Conservation (phyloP, 495 filamentous ascomycete genomes). For the Viridothelium virens region DNA sequence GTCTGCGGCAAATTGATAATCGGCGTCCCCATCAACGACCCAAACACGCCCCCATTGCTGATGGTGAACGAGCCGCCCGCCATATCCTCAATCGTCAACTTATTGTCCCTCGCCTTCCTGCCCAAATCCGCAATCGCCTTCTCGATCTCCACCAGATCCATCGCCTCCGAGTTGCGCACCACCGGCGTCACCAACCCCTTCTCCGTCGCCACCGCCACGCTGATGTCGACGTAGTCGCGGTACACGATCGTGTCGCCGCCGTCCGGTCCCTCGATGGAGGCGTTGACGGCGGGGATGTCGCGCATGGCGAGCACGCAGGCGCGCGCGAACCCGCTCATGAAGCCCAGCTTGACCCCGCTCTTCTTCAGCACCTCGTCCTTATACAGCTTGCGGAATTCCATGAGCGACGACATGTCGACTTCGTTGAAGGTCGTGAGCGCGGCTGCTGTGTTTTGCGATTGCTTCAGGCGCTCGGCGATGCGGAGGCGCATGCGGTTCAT, state of each 20-base stretch:
- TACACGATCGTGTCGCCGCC: slow-evolving; percentile 97
- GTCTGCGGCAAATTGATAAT: slow-evolving; percentile 98
- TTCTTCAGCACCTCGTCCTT: slow-evolving; percentile 95
- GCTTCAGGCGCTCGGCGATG: slow-evolving; percentile 95
- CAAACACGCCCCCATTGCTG: slow-evolving; percentile 79
- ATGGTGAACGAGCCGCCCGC: slow-evolving; percentile 98
- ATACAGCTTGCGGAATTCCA: slow-evolving; percentile 95
- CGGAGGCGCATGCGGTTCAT: slow-evolving; percentile 99
- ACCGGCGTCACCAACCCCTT: slow-evolving; percentile 96
- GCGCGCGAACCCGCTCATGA: slow-evolving; percentile 95
- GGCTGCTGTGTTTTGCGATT: slow-evolving; percentile 97
- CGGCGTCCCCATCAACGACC: slow-evolving; percentile 91
- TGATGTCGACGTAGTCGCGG: slow-evolving; percentile 95
- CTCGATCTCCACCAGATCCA: slow-evolving; percentile 87
- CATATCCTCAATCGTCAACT: slow-evolving; percentile 99
- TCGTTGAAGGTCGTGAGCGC: slow-evolving; percentile 98
- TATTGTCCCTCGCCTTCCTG: slow-evolving; percentile 94
- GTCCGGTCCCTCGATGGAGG: slow-evolving; percentile 90
- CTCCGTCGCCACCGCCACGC: slow-evolving; percentile 93
- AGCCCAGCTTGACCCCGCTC: slow-evolving; percentile 93
- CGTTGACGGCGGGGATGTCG: slow-evolving; percentile 92
- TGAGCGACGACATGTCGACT: slow-evolving; percentile 96
- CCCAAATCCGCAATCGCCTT: slow-evolving; percentile 86
- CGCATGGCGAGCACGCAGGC: slow-evolving; percentile 89
- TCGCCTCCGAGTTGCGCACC: slow-evolving; percentile 80